phyloP scores from a whole-genome alignment of 495 filamentous ascomycete genomes.

The Penicillium alfredii region DNA sequence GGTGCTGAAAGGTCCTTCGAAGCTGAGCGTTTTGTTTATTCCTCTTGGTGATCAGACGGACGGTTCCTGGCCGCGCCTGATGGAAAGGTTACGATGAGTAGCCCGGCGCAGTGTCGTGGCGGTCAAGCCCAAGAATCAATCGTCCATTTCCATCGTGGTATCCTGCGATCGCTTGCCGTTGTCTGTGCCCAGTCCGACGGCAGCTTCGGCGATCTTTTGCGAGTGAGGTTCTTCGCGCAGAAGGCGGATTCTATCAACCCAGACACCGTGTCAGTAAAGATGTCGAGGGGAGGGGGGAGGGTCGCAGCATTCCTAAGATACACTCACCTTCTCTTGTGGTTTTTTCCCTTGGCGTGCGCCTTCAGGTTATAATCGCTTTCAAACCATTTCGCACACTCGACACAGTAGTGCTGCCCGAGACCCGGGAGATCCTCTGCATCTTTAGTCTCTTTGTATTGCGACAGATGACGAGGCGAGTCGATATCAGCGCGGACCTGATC shows the following conservation, averaged over 20 bases:
- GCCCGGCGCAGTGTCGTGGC: too few relatives aligned
- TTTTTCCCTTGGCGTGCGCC: constrained; percentile 77
- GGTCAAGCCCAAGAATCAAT: too few relatives aligned
- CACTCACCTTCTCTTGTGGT: constrained; percentile 79
- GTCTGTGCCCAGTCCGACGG: constrained; percentile 58
- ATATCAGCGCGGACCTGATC: constrained; percentile 86
- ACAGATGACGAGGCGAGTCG: constrained; percentile 65
- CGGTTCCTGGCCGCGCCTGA: too few relatives aligned
- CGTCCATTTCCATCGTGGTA: constrained; percentile 31
- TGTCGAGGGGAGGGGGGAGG: too few relatives aligned
- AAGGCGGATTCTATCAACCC: constrained; percentile 55
- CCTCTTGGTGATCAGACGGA: too few relatives aligned
- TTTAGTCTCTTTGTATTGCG: constrained; percentile 69
- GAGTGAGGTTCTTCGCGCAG: constrained; percentile 77
- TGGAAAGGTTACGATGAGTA: too few relatives aligned
- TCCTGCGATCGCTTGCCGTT: constrained; percentile 46
- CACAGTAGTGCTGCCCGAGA: constrained; percentile 76
- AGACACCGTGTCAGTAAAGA: constrained; percentile 1
- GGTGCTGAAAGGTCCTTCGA: constrained; percentile 11
- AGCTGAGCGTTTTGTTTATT: constrained; percentile 4
- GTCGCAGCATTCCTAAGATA: background rate
- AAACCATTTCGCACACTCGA: constrained; percentile 95
- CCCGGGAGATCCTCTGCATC: constrained; percentile 81
- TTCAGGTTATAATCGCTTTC: constrained; percentile 75
- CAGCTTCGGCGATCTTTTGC: constrained; percentile 80